Percentiles rank a stretch among this genome's conserved stretches.
Conservation (phyloP, 768 basidiomycete species). For the Rhizopogon sp. region DNA sequence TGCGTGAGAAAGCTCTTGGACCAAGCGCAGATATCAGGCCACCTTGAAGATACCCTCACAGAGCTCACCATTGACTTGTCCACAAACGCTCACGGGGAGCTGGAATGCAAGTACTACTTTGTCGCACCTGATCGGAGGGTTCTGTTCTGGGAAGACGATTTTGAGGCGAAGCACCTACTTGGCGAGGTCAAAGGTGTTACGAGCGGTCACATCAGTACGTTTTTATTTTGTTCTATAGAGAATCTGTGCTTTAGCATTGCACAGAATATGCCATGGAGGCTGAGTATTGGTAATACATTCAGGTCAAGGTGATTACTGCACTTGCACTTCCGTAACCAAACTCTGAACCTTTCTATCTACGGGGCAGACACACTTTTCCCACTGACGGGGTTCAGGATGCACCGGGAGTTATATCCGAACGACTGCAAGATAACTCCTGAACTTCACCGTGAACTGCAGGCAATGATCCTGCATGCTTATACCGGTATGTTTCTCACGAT, state of each 20-base stretch:
- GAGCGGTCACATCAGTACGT: not conserved
- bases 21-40: not conserved
- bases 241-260: not conserved
- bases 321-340: not conserved
- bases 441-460: not conserved
- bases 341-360: not conserved
- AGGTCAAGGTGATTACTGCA: not conserved
- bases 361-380: not conserved
- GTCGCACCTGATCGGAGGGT: not conserved
- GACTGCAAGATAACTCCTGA: constrained; percentile 1
- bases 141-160: not conserved
- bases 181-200: not conserved
- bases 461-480: not conserved
- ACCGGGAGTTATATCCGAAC: not conserved
- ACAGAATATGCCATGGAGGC: not conserved
- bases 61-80: not conserved
- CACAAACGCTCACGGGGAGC: not conserved
- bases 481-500: not conserved
- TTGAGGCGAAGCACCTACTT: not conserved
- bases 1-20: not conserved
- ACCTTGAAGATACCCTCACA: not conserved
- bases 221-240: not conserved
- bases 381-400: not conserved
- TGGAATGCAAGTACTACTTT: not conserved
- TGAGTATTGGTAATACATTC: not conserved